Evolutionary conservation across 192 early-diverging fungal genomes (phyloP).

Genomic region (Backusella parvicylindrica): DNA sequence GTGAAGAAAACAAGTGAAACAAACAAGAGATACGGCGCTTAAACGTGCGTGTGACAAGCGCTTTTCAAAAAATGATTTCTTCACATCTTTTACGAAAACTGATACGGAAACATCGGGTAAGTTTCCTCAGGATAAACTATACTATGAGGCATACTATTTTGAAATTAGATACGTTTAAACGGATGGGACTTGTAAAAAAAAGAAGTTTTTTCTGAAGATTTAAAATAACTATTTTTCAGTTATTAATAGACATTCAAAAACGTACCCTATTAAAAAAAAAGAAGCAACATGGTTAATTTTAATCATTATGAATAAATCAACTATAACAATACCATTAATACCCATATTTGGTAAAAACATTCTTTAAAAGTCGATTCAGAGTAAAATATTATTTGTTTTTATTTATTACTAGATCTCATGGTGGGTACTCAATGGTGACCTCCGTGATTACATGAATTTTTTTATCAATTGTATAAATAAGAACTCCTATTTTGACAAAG

Average conservation of each 20-base stretch:
- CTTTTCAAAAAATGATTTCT: not conserved
- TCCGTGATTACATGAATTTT: not conserved
- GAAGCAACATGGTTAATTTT: not conserved
- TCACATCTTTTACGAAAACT: not conserved
- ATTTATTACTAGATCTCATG: not conserved
- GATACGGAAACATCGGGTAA: not conserved
- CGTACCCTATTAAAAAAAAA: no score
- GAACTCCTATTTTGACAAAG: no score
- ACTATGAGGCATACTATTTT: not conserved
- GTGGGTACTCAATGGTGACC: not conserved
- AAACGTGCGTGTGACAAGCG: not conserved
- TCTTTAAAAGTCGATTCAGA: not conserved
- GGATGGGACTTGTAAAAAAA: no score
- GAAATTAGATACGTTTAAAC: no score
- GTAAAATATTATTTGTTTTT: not conserved
- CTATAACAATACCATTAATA: not conserved
- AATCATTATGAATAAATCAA: not conserved
- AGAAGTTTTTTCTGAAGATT: not conserved
- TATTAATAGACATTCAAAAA: not conserved
- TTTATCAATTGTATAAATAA: no score
- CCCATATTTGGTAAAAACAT: not conserved
- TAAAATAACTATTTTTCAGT: not conserved
- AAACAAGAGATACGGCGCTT: not conserved
- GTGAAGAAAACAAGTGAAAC: not conserved
- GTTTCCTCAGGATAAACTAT: not conserved